Evolutionary conservation across 306 rosid genomes (phyloP).

Genomic region (Oemleria cerasiformis): DNA sequence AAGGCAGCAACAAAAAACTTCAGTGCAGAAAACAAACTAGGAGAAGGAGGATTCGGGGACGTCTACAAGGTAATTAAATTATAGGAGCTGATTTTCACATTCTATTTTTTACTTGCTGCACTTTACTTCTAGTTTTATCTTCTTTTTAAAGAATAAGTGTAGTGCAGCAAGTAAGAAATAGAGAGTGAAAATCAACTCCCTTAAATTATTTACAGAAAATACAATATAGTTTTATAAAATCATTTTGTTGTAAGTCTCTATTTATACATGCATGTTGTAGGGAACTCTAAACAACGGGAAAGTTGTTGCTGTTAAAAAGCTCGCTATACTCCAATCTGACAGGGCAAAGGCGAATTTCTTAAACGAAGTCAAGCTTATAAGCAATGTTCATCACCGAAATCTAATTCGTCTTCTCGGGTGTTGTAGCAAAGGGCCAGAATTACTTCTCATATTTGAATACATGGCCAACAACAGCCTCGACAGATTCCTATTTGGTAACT

Average conservation of each 20-base stretch:
- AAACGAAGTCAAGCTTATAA: conserved; percentile 67
- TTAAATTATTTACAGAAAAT: no score
- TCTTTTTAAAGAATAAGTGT: no score
- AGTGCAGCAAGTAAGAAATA: no score
- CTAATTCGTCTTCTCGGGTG: conserved; percentile 71
- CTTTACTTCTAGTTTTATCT: no score
- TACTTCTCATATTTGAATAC: conserved; percentile 70
- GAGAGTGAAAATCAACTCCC: no score
- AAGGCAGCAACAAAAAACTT: conserved; percentile 58
- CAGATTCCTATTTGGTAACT: conserved; percentile 65
- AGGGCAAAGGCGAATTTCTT: conserved; percentile 50
- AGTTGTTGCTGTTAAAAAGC: conserved; percentile 63
- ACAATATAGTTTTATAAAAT: no score
- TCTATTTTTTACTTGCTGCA: no score
- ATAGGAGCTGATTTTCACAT: no score
- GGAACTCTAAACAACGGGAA: conserved; percentile 66
- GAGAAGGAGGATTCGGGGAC: conserved; percentile 76
- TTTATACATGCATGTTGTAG: conserved; percentile 23
- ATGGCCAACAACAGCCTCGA: conserved; percentile 63
- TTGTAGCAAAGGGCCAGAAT: conserved; percentile 54
- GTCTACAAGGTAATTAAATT: conserved; percentile 77
- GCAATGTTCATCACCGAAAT: conserved; percentile 71
- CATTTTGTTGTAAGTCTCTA: no score
- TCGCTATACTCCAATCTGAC: conserved; percentile 36
- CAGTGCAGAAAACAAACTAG: conserved; percentile 54